Base-by-base conservation (phyloP, 2,329 filamentous ascomycete genomes). In the Fusarium chuoi region DNA sequence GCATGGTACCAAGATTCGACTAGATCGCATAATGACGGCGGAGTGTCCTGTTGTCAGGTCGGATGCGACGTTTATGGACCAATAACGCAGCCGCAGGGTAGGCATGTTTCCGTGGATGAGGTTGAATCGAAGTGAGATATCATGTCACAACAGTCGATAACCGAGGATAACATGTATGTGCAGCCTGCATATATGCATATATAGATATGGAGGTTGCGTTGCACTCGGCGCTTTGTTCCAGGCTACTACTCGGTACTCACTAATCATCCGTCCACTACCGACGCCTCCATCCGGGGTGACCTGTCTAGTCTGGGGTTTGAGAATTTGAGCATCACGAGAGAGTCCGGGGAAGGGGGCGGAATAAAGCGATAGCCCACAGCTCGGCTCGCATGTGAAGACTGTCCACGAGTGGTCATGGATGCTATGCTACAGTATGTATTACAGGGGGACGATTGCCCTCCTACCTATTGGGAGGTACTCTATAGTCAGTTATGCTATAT, bases 251-350 rank as follows among this genome's bases (percentile, higher is more conserved):
- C 36, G 38, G 42, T 71, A 57, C 35, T 71, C 55, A 36, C 26
- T 14, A 26, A 58, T 61, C 48, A 74, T 71, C 70, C 65, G 70
- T 67, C 70, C 70, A 65, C 38, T 74, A 26, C 55, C 46, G 54
- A 56, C 52, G 36, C 57, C 28, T 74, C 52, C 7, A n/a, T 58
- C 48, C 39, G 38, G 54, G 51, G 42, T 56, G 41, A 64, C 60
- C 48, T 56, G n/a, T 44, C 20, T 22, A 45, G 26, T 67, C 64
- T 55, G 56, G 64, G 56, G 48, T 45, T 62, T n/a, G 24, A 30
- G 41, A 66, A 39, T 49, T 39, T 64, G 58, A 58, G 35, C 38
- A 59, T 62, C 55, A 48, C 49, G 22, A 62, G 63, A 71, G 60
- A 65, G 22, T 58, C 56, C 59, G 68, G 58, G 46, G 49, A 56